Evolutionary conservation across 106 monocot species (phyloP), one percentile per base, ranked within the genome.

Genomic region (Hemerocallis citrina): DNA sequence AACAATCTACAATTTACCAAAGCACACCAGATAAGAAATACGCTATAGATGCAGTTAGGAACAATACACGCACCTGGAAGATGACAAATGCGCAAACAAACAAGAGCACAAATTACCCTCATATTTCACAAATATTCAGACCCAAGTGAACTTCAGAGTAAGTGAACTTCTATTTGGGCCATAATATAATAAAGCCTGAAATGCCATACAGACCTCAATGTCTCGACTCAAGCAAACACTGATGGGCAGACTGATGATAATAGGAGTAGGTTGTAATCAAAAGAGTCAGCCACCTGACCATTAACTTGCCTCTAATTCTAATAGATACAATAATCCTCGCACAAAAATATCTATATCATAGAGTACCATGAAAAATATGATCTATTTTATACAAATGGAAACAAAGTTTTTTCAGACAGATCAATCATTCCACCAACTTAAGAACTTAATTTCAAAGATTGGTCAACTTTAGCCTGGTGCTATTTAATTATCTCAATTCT

Each of bases 1-100:
- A 49, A 98, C 91, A 88, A 98, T 87, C 96, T 98, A 78, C 52
- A 61, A 5, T 8, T 68, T 52, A 28, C 4, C 8, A 40, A 50
- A 59, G 9, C 19, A 0, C 7, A 44, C 11, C 29, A n/a, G 49
- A 20, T 68, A 57, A 33, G 31, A 25, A 39, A 6, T 54, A 31
- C 15, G 30, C 16, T 0, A 31, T 28, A 5, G n/a, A 16, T 4
- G 4, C 1, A 54, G 7, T 27, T 50, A 11, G n/a, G 20, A 17
- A 21, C 4, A 31, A 54, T 30, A 4, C 28, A 31, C 31, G 52
- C 52, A 54, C 14, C 15, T 31, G 31, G 20, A 54, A 54, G 5
- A 30, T 15, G 52, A 54, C 10, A 54, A 25, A 51, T 15, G 13
- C 14, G 29, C 31, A 54, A 31, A 31, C 14, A 54, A n/a, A 23